Percentiles rank a stretch among this genome's conserved stretches.
phyloP scores from a whole-genome alignment of 2,329 filamentous ascomycete species.

The Elsinoe ampelina region DNA sequence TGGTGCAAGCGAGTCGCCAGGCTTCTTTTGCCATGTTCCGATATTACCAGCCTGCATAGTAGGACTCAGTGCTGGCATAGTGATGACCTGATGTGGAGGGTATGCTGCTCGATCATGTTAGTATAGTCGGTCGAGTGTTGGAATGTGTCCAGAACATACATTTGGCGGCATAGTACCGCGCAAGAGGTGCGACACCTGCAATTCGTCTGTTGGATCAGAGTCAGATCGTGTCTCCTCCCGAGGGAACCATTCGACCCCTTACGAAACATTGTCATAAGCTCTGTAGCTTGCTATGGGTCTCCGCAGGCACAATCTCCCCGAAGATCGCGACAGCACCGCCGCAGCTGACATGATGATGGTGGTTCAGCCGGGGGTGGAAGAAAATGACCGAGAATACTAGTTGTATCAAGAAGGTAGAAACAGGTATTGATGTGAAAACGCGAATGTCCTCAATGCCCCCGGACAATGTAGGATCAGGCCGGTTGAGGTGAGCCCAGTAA shows the following conservation, averaged over 20 bases:
- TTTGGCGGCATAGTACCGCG: conserved; percentile 61
- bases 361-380: conserved; percentile 14
- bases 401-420: conserved; percentile 17
- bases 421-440: conserved; percentile 7
- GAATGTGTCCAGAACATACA: conserved; percentile 39
- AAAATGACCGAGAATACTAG: conserved; percentile 14
- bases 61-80: conserved; percentile 94
- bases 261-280: conserved; percentile 28
- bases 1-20: conserved; percentile 74
- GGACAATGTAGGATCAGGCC: neutral
- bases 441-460: neutral
- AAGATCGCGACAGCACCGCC: conserved; percentile 37
- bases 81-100: conserved; percentile 88
- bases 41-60: conserved; percentile 98
- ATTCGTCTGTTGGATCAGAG: conserved; percentile 28
- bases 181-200: conserved; percentile 50
- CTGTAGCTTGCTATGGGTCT: conserved; percentile 25
- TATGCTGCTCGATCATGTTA: conserved; percentile 54
- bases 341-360: conserved; percentile 44
- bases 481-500: conserved; percentile 6
- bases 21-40: conserved; percentile 95
- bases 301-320: conserved; percentile 34
- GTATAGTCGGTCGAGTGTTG: conserved; percentile 1
- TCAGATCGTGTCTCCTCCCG: neutral
- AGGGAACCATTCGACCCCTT: neutral